phyloP scores from a whole-genome alignment of 257 asterid genomes.

The Paulownia fortunei region DNA sequence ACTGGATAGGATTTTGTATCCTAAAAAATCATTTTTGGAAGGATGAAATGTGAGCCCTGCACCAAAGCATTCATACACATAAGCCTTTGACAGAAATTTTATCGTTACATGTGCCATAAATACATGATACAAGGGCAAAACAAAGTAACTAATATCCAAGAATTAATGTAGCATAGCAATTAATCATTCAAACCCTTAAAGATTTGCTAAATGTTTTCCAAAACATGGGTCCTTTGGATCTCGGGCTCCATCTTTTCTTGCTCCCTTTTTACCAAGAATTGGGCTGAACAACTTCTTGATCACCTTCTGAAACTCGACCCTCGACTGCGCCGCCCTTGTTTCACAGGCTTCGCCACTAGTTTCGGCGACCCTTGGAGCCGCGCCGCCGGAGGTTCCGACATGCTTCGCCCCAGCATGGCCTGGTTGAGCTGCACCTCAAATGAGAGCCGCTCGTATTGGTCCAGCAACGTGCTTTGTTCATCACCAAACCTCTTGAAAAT shows the following conservation, averaged over 20 bases:
- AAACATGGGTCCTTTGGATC: slow-evolving; percentile 38
- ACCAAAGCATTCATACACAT: neutral
- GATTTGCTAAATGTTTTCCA: slow-evolving; percentile 68
- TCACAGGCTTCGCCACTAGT: slow-evolving; percentile 28
- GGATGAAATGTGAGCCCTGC: neutral
- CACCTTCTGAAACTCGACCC: slow-evolving; percentile 51
- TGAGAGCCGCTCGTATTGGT: slow-evolving; percentile 76
- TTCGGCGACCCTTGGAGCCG: slow-evolving; percentile 32
- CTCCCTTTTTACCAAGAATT: slow-evolving; percentile 47
- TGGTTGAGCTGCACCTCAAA: slow-evolving; percentile 83
- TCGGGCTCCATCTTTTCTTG: slow-evolving; percentile 22
- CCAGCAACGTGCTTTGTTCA: slow-evolving; percentile 78
- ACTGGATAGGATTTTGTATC: neutral
- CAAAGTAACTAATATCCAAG: neutral
- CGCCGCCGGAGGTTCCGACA: slow-evolving; percentile 63
- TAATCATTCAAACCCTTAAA: slow-evolving; percentile 39
- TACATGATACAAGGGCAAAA: neutral
- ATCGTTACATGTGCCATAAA: neutral
- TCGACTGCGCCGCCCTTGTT: slow-evolving; percentile 34
- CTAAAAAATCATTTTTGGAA: neutral
- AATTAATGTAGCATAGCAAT: neutral
- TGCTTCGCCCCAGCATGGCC: slow-evolving; percentile 83
- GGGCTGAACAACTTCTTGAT: slow-evolving; percentile 66
- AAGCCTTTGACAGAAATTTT: neutral
- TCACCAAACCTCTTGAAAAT: slow-evolving; percentile 68